Conservation (phyloP, 768 basidiomycete genomes). For the Gloeostereum incarnatum region DNA sequence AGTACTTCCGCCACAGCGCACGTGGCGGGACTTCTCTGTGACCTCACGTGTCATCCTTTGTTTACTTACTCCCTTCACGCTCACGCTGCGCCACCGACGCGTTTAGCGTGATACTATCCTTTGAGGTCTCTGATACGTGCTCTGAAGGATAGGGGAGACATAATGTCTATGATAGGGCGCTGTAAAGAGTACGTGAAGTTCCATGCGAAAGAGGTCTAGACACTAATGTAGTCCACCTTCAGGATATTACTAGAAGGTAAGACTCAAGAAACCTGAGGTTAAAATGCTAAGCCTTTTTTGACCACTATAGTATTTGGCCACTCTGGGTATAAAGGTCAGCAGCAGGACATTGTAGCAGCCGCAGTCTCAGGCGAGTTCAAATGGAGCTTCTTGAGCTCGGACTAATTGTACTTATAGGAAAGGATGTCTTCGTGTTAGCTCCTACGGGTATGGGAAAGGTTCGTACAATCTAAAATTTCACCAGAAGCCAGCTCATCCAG, state of each 20-base stretch:
- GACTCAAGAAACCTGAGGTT: no score
- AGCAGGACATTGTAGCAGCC: constrained; percentile 66
- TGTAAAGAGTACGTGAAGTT: constrained; percentile 2
- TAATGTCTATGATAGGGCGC: no score
- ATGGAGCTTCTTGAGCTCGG: background rate
- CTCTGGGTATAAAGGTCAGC: constrained; percentile 62
- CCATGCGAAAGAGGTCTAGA: no score
- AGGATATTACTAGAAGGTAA: no score
- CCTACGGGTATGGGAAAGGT: constrained; percentile 91
- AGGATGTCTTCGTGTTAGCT: constrained; percentile 71
- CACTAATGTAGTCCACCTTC: no score
- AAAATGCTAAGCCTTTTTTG: constrained; percentile 50
- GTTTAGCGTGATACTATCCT: background rate
- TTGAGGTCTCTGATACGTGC: background rate
- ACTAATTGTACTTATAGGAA: constrained; percentile 29
- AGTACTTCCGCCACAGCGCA: no score
- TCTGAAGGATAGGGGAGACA: no score
- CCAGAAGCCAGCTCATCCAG: background rate
- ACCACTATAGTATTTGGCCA: constrained; percentile 55
- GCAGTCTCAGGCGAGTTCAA: constrained; percentile 44
- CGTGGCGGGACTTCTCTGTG: no score
- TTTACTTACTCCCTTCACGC: no score
- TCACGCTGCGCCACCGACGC: no score
- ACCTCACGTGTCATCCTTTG: no score
- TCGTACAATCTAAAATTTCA: background rate